Percentiles rank a stretch among this genome's conserved stretches.
Conservation (phyloP, 331 rosid genomes). For the Quercus tomentella region DNA sequence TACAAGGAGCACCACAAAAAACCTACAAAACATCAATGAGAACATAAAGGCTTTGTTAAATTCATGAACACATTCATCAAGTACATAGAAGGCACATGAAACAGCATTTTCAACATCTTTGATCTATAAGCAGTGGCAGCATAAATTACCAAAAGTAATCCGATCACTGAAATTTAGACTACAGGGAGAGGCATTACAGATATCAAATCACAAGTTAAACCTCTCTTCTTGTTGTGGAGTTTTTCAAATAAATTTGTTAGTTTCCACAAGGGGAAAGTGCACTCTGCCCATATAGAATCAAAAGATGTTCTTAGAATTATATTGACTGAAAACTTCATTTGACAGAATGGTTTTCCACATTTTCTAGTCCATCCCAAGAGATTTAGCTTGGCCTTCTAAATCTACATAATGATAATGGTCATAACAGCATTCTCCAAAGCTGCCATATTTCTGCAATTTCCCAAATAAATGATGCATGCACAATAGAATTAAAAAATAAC, state of each 20-base stretch:
- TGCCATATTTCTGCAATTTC: neutral
- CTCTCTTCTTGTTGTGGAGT: neutral
- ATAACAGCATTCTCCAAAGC: neutral
- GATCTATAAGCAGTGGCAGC: neutral
- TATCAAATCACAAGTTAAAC: neutral
- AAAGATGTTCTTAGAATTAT: neutral
- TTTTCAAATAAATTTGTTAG: neutral
- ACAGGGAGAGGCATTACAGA: neutral
- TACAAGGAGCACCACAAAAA: slow-evolving; percentile 70
- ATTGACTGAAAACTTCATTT: neutral
- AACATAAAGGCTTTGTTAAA: slow-evolving; percentile 4
- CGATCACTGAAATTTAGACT: neutral
- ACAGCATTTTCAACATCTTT: slow-evolving; percentile 1
- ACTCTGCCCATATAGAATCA: neutral
- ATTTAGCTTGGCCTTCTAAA: neutral
- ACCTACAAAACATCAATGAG: slow-evolving; percentile 46
- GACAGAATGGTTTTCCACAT: neutral
- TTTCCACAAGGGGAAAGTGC: neutral
- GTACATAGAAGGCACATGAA: neutral
- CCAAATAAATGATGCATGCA: neutral
- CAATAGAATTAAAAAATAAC: neutral
- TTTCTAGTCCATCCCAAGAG: neutral
- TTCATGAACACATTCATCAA: slow-evolving; percentile 4
- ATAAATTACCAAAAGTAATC: neutral
- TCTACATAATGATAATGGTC: neutral